These are phyloP conservation scores for Amanita molliuscula DNA, from an alignment of 768 basidiomycete genomes.

Conservation along the genomic window DNA sequence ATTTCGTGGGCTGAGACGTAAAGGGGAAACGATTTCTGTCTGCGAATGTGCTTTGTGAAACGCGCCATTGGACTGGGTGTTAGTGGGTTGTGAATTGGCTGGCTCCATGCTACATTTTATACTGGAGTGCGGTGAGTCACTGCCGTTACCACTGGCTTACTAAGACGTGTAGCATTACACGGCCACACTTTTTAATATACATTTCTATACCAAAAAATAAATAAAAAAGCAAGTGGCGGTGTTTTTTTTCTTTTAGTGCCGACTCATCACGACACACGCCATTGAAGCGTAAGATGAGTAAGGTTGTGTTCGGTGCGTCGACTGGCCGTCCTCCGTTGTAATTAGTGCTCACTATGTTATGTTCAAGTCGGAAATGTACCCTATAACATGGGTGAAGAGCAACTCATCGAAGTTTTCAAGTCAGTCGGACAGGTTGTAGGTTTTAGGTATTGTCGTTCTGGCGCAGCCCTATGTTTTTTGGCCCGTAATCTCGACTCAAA, in stretches of 20 bases:
- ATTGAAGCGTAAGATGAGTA: constrained; percentile 41
- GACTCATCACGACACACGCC: neutral
- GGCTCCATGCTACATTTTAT: neutral
- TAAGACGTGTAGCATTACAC: no score
- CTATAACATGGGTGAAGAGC: constrained; percentile 85
- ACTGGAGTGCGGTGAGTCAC: no score
- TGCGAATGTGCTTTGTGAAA: neutral
- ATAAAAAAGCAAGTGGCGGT: no score
- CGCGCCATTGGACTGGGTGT: neutral
- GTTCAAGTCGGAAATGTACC: constrained; percentile 75
- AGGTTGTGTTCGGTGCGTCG: constrained; percentile 61
- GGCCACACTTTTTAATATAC: no score
- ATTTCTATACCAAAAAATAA: no score
- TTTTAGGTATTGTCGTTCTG: constrained; percentile 49
- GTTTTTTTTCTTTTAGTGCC: no score
- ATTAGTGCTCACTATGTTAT: neutral
- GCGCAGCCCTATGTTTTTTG: constrained; percentile 1
- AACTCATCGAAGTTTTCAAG: constrained; percentile 82
- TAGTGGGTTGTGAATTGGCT: neutral
- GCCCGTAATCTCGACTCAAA: constrained; percentile 5
- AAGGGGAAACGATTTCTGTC: neutral
- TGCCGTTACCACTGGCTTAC: no score
- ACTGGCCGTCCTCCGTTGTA: neutral
- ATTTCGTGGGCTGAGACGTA: neutral
- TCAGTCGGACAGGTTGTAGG: constrained; percentile 82